These are phyloP conservation scores for Coix lacrymajobi DNA, from an alignment of 176 grass and related monocot species.

Conservation along the genomic window DNA sequence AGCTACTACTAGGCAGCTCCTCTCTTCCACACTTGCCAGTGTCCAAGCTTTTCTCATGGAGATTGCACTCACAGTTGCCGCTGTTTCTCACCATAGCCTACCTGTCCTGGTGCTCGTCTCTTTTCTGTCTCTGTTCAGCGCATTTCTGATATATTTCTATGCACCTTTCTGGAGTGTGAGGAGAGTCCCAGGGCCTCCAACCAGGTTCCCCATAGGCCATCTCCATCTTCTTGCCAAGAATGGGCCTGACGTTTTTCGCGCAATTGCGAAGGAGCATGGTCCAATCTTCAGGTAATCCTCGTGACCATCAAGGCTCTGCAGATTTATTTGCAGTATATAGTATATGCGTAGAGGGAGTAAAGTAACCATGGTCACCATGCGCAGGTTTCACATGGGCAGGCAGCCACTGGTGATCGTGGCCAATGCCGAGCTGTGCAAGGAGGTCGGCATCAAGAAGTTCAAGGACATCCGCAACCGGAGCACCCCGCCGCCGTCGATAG, in stretches of 20 bases:
- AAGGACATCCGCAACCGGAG: constrained; percentile 88
- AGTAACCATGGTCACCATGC: neutral
- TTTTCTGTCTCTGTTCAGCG: constrained; percentile 17
- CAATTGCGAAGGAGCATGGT: constrained; percentile 67
- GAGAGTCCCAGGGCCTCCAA: constrained; percentile 73
- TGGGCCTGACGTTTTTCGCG: constrained; percentile 64
- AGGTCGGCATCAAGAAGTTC: constrained; percentile 94
- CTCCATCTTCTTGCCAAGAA: constrained; percentile 62
- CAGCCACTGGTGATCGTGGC: constrained; percentile 90
- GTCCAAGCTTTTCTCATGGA: constrained; percentile 33
- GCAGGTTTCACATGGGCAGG: constrained; percentile 94
- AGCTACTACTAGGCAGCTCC: neutral
- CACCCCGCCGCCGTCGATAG: constrained; percentile 52
- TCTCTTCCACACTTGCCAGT: neutral
- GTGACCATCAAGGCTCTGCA: neutral
- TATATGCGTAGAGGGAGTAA: constrained; percentile 5
- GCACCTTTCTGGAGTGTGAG: constrained; percentile 68
- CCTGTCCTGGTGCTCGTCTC: neutral
- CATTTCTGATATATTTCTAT: constrained; percentile 70
- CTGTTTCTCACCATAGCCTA: neutral
- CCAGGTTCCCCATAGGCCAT: constrained; percentile 57
- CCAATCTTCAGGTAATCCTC: constrained; percentile 71
- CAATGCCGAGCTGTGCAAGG: constrained; percentile 82
- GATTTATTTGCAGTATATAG: neutral
- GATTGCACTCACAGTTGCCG: neutral